Base-by-base conservation (phyloP, 2,329 filamentous ascomycete genomes). In the Penicillium sp. region DNA sequence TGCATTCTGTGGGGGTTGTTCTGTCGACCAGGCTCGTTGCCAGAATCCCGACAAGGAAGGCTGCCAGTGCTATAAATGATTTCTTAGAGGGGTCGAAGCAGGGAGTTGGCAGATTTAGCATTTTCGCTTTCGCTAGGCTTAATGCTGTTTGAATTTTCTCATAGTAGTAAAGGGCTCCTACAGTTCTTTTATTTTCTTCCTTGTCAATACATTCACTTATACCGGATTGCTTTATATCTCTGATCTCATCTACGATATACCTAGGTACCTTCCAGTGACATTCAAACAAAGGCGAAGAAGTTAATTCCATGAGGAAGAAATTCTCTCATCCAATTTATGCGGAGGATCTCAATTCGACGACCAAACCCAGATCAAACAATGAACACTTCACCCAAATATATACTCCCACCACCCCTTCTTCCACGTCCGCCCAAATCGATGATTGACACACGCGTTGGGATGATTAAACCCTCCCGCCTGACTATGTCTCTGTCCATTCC, bases 401-500 rank as follows among this genome's bases (percentile, higher is more conserved):
- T 66, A 63, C 46, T 68, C 60, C 65, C 66, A 67, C 71, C 67
- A 71, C 8, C 63, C 63, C 33, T 70, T 71, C 61, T 69, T 73
- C 69, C 72, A 74, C 2, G 65, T 68, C 10, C 71, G 63, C 13
- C 65, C 64, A 63, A 74, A 73, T 5, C 70, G 65, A 63, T 73
- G 72, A 43, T 75, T 73, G 1, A 74, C 52, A 56, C 71, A 74
- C 1, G 71, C 72, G 23, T 69, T 56, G 3, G 38, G 13, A 33
- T 65, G 69, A 6, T 49, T 15, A 42, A 73, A 73, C 0, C 54
- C 55, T 52, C 70, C 68, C 0, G 71, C 62, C 10, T 67, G 64
- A 35, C 70, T 72, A 52, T 74, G 71, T 40, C 72, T 62, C 58
- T 74, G 72, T 8, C 72, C 72, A 57, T 73, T 74, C 0, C 69